A percentile compares a stretch with the other conserved stretches of the same genome.
Evolutionary conservation across 2,329 filamentous ascomycete genomes (phyloP).

Genomic region (Xylaria sp.): DNA sequence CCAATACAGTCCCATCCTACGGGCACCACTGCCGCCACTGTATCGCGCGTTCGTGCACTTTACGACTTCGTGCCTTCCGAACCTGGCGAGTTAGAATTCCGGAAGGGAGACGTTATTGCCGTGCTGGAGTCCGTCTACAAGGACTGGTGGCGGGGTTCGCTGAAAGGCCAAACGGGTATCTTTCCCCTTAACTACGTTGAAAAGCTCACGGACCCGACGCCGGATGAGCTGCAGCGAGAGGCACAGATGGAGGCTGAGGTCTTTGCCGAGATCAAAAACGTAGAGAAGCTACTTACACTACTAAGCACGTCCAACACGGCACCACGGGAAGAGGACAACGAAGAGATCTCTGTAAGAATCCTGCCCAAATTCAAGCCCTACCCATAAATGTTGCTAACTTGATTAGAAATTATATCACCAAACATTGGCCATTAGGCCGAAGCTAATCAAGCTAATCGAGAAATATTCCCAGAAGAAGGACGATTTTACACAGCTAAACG

Average conservation of each 20-base stretch:
- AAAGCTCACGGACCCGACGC: constrained; percentile 93
- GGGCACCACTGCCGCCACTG: constrained; percentile 94
- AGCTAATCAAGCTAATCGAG: constrained; percentile 96
- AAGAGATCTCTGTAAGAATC: constrained; percentile 84
- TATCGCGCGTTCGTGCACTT: constrained; percentile 90
- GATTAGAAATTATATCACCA: constrained; percentile 83
- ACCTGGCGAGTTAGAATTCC: constrained; percentile 92
- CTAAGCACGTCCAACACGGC: constrained; percentile 87
- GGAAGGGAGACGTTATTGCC: constrained; percentile 96
- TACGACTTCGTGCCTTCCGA: constrained; percentile 97
- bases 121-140: constrained; percentile 98
- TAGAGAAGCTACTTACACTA: constrained; percentile 81
- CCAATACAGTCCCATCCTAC: constrained; percentile 72
- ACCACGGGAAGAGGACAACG: constrained; percentile 88
- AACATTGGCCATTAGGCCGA: constrained; percentile 92
- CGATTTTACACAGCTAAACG: constrained; percentile 97
- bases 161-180: constrained; percentile 94
- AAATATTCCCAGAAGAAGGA: constrained; percentile 99
- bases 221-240: constrained; percentile 92
- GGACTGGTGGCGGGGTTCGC: constrained; percentile 98
- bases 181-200: constrained; percentile 99
- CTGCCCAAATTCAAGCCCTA: background rate
- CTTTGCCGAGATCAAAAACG: constrained; percentile 73
- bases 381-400: constrained; percentile 49
- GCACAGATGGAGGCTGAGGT: constrained; percentile 89